Evolutionary conservation across 208 protist species (phyloP).

Genomic region (Crithidia brevicula): DNA sequence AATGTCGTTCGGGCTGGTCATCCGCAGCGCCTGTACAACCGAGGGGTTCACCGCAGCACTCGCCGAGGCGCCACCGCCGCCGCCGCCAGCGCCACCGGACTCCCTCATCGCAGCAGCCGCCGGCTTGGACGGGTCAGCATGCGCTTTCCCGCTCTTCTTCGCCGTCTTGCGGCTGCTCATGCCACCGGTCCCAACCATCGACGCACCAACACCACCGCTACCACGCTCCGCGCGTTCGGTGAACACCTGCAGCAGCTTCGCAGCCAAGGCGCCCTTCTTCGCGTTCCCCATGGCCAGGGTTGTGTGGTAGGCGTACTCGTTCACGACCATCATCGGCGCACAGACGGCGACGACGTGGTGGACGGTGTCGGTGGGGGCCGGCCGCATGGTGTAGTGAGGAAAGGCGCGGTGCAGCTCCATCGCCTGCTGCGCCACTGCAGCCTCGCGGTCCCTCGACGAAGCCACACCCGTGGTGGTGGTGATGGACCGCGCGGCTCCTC

Average conservation of each 20-base stretch:
- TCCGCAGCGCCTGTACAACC: slow-evolving; percentile 38
- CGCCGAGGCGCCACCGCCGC: neutral
- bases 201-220: neutral
- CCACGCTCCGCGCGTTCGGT: slow-evolving; percentile 14
- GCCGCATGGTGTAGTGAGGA: slow-evolving; percentile 43
- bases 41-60: slow-evolving; percentile 10
- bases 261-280: slow-evolving; percentile 58
- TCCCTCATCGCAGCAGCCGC: neutral
- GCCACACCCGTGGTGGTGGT: slow-evolving; percentile 4
- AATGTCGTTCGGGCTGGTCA: slow-evolving; percentile 34
- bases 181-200: neutral
- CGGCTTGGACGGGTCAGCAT: slow-evolving; percentile 3
- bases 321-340: slow-evolving; percentile 47
- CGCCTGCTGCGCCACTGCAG: slow-evolving; percentile 23
- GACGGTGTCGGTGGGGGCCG: slow-evolving; percentile 31
- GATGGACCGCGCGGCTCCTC: neutral
- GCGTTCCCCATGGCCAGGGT: slow-evolving; percentile 39
- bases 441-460: slow-evolving; percentile 2
- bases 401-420: slow-evolving; percentile 36
- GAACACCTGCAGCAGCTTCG: slow-evolving; percentile 36
- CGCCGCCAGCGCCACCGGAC: no score
- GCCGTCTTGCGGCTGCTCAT: neutral
- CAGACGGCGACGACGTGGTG: slow-evolving; percentile 55
- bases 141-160: neutral
- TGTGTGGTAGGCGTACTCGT: slow-evolving; percentile 48